Conservation (phyloP, 176 grass and related monocot species). For the Ensete ventricosum region DNA sequence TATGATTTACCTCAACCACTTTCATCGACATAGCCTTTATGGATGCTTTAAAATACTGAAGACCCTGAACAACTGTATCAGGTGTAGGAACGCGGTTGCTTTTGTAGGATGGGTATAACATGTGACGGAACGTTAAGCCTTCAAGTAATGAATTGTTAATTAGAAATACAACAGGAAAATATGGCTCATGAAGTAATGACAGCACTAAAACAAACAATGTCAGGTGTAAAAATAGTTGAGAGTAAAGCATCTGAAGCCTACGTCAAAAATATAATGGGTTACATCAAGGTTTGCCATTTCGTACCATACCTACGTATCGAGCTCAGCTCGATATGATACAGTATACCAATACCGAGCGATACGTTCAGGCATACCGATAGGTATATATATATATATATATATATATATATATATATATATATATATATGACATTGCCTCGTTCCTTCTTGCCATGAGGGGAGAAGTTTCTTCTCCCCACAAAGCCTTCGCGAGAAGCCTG, state of each 20-base stretch:
- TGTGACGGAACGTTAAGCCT: conserved; percentile 94
- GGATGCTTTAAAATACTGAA: conserved; percentile 96
- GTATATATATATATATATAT: too few relatives aligned
- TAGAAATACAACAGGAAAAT: conserved; percentile 15
- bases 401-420: too few relatives aligned
- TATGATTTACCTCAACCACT: conserved; percentile 82
- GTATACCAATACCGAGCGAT: too few relatives aligned
- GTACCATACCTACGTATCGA: too few relatives aligned
- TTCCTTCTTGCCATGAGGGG: too few relatives aligned
- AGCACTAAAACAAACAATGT: background rate
- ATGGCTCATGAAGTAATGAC: background rate
- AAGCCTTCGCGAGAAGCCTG: too few relatives aligned
- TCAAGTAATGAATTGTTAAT: background rate
- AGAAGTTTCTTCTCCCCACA: too few relatives aligned
- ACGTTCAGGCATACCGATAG: too few relatives aligned
- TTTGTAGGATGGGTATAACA: conserved; percentile 88
- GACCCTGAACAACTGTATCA: conserved; percentile 80
- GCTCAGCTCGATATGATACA: too few relatives aligned
- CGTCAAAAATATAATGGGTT: background rate
- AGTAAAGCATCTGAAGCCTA: background rate
- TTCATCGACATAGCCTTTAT: conserved; percentile 91
- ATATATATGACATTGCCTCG: too few relatives aligned
- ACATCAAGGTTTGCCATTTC: too few relatives aligned
- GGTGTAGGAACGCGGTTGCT: conserved; percentile 81
- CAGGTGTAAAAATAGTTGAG: background rate